Evolutionary conservation across 169 alveolate species (phyloP), one percentile per base, ranked within the genome.

Genomic region (Eimeria praecox): DNA sequence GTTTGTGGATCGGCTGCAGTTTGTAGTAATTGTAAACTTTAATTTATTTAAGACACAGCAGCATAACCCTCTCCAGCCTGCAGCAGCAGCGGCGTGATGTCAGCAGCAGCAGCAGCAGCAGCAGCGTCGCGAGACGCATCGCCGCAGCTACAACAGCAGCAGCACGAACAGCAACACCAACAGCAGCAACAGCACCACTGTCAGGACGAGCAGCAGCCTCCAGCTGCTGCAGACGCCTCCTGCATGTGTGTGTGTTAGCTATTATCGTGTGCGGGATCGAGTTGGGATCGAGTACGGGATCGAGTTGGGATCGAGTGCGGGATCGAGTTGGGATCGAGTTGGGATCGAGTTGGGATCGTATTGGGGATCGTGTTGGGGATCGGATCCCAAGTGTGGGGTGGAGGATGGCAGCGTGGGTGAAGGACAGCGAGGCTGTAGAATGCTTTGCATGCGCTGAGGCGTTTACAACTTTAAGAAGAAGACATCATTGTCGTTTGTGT

Each of bases 401-500:
- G 30, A 46, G 52, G n/a, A 80, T 80, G 89, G 59, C 89, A 8
- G 56, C 49, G 35, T 80, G 89, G 89, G 35, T 80, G n/a, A 20
- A 38, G n/a, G 89, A 80, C 89, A 42, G 69, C 18, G 89, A 80
- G 49, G 89, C 69, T 20, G 24, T 22, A 9, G 89, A 80, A 42
- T 80, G 89, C 38, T 80, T 20, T 46, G 69, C 38, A 38, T 80
- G 89, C 46, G 64, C 66, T 22, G 44, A 22, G 66, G 40, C 89
- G 42, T 80, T 80, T 35, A 42, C 89, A 18, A 33, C 89, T 8
- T 33, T 80, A 62, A 38, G 62, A 38, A 22, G 89, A 20, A 22
- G 89, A 44, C 89, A 80, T 66, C 89, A 80, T 66, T 80, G 89
- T 62, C 14, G 89, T 24, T 66, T 33, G 9, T 80, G 89, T 42